Percentiles rank a stretch among this genome's conserved stretches.
phyloP scores from a whole-genome alignment of 2,329 filamentous ascomycete genomes.

The Fusarium protoensiforme region DNA sequence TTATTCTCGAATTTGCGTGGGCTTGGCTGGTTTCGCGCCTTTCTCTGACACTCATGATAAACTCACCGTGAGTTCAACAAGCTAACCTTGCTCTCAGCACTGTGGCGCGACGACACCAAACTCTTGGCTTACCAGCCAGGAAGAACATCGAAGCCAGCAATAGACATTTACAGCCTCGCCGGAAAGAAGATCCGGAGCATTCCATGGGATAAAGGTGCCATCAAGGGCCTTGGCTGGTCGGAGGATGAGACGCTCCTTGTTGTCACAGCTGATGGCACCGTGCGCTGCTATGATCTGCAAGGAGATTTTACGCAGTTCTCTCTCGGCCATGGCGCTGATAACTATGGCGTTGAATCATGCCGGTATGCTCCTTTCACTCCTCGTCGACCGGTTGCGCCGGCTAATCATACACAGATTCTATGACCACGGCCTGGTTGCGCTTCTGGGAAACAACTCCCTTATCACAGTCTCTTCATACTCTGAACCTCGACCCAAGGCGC shows the following conservation, averaged over 20 bases:
- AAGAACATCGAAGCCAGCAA: slow-evolving; percentile 79
- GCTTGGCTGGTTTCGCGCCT: not conserved
- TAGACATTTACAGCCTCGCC: slow-evolving; percentile 94
- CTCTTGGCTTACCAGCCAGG: slow-evolving; percentile 80
- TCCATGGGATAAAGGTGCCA: slow-evolving; percentile 89
- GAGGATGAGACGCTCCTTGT: slow-evolving; percentile 93
- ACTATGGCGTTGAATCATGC: slow-evolving; percentile 88
- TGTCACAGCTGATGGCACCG: slow-evolving; percentile 88
- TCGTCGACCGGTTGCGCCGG: not conserved
- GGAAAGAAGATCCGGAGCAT: slow-evolving; percentile 89
- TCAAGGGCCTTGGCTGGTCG: slow-evolving; percentile 94
- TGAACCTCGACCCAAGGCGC: slow-evolving; percentile 86
- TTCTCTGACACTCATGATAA: slow-evolving; percentile 15
- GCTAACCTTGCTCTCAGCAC: slow-evolving; percentile 63
- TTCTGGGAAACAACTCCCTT: slow-evolving; percentile 88
- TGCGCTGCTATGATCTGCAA: slow-evolving; percentile 92
- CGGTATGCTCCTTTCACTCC: slow-evolving; percentile 53
- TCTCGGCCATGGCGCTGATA: slow-evolving; percentile 88
- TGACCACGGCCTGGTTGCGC: slow-evolving; percentile 88
- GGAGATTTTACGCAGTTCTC: slow-evolving; percentile 96
- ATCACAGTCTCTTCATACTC: slow-evolving; percentile 89
- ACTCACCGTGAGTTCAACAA: not conserved
- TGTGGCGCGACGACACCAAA: slow-evolving; percentile 90
- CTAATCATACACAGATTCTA: slow-evolving; percentile 71
- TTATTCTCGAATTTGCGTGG: not conserved